Base-by-base conservation (phyloP, 1,139 yeast species). In the Geotrichum klebahnii region DNA sequence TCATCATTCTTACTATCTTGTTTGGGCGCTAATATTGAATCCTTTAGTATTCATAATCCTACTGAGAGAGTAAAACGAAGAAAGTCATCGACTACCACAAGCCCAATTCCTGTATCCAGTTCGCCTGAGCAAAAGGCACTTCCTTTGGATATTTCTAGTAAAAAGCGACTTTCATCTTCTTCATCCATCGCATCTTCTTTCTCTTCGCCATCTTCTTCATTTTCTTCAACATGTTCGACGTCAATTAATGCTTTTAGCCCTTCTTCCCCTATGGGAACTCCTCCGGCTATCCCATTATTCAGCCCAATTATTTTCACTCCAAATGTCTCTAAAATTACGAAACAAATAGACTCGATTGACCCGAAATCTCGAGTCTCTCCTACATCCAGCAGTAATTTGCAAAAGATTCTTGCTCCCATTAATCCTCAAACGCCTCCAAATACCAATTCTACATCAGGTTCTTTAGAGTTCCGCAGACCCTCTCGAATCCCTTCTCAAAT, bases 241-340 rank as follows among this genome's bases (percentile, higher is more conserved):
- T n/a, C n/a, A n/a, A n/a, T n/a, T n/a, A n/a, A n/a, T n/a, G n/a
- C n/a, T n/a, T n/a, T n/a, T n/a, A n/a, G n/a, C n/a, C n/a, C n/a
- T n/a, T n/a, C n/a, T 22, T 22, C 42, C 14, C 33, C 28, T 26
- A 26, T 19, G 16, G 33, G 24, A 22, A 37, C 8, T 22, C 14
- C 12, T 5, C 34, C 34, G 5, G 14, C 34, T 5, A 17, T 31
- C 34, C 38, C 38, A 14, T 16, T 22, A 5, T 38, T 38, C 26
- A 46, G 41, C 23, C 45, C 50, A 22, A 46, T 46, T 9, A 23
- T 46, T 16, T 46, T 46, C 37, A 46, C 45, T 3, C 39, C 44
- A n/a, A n/a, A n/a, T n/a, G n/a, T n/a, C n/a, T n/a, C n/a, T n/a
- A n/a, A n/a, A n/a, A n/a, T n/a, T n/a, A n/a, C n/a, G n/a, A n/a